A percentile compares a stretch with the other conserved stretches of the same genome.
Conservation (phyloP, 176 grass and related monocot genomes). For the Aegilops umbellulata region DNA sequence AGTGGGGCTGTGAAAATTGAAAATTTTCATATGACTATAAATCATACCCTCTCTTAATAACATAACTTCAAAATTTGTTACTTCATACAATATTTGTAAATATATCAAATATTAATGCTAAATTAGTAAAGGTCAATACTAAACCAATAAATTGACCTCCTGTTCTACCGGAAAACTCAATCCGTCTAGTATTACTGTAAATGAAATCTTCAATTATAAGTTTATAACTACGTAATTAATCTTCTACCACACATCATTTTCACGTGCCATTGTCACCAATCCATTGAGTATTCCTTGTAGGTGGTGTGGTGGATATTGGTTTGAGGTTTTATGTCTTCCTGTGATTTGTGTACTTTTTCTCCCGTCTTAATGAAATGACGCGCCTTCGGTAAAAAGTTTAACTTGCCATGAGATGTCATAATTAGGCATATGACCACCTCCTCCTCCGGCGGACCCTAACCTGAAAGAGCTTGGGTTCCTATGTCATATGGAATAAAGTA, state of each 20-base stretch:
- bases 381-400: neutral
- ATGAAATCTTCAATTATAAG: neutral
- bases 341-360: no score
- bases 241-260: no score
- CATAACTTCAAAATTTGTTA: neutral
- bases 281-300: no score
- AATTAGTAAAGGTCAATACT: neutral
- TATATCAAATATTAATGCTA: neutral
- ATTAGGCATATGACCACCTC: neutral
- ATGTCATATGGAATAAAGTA: neutral
- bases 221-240: neutral
- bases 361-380: no score
- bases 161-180: neutral
- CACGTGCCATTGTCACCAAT: no score
- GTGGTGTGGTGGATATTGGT: no score
- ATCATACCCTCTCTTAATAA: neutral
- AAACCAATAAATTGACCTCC: neutral
- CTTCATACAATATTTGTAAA: neutral
- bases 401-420: neutral
- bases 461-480: neutral
- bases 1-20: neutral
- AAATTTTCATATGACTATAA: neutral
- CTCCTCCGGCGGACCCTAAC: neutral
- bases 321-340: no score
- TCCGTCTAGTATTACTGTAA: neutral